These are phyloP conservation scores for Pyrrhoderma noxium DNA, from an alignment of 1,284 basidiomycete genomes.

Conservation along the genomic window DNA sequence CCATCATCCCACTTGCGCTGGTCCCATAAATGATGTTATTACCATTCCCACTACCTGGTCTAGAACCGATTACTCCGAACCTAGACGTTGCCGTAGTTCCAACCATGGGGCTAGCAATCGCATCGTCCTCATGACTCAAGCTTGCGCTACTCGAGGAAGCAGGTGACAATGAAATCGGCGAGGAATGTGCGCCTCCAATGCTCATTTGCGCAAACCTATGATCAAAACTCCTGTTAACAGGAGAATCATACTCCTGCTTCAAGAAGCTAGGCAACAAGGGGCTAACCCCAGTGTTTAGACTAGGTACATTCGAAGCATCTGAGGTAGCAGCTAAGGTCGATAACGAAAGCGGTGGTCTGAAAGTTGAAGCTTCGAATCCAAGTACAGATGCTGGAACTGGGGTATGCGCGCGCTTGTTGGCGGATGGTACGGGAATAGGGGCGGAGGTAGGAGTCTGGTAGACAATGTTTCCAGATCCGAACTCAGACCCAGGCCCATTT, in stretches of 20 bases:
- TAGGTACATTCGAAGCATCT: constrained; percentile 16
- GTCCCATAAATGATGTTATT: constrained; percentile 9
- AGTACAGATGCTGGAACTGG: background rate
- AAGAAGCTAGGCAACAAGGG: constrained; percentile 64
- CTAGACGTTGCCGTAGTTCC: background rate
- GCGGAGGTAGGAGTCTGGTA: constrained; percentile 18
- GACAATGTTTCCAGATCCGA: constrained; percentile 14
- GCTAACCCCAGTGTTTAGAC: constrained; percentile 19
- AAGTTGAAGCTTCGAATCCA: too few species aligned
- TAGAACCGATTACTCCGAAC: background rate
- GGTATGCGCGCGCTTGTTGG: background rate
- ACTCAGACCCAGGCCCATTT: background rate
- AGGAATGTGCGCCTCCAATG: background rate
- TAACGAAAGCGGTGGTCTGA: constrained; percentile 7
- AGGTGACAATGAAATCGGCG: constrained; percentile 20
- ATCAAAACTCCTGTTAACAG: background rate
- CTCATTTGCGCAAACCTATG: background rate
- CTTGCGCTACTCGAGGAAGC: constrained; percentile 19
- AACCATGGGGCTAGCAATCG: constrained; percentile 1
- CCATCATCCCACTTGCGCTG: constrained; percentile 2
- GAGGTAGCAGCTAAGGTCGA: constrained; percentile 27
- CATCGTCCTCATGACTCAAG: constrained; percentile 5
- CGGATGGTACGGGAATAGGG: constrained; percentile 3
- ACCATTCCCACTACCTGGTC: constrained; percentile 4
- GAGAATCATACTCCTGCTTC: constrained; percentile 61